Evolutionary conservation across 1,139 yeast species (phyloP).

Genomic region (Hyphopichia fennica): DNA sequence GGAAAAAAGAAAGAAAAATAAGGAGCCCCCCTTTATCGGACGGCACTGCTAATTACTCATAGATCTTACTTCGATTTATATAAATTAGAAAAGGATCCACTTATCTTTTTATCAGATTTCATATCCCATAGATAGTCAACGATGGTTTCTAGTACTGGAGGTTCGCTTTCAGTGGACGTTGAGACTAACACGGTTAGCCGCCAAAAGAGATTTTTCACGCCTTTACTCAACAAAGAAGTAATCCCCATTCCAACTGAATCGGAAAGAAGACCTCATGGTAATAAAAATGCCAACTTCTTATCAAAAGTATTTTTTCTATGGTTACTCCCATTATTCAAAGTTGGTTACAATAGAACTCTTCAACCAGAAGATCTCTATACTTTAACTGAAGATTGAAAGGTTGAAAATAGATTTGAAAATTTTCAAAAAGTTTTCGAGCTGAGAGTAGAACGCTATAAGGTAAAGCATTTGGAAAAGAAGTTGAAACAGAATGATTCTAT

Average conservation of each 20-base stretch:
- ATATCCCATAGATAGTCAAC: too few species aligned
- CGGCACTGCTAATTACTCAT: too few species aligned
- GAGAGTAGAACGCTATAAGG: constrained; percentile 14
- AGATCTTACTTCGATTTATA: too few species aligned
- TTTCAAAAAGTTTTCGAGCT: constrained; percentile 9
- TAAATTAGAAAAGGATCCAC: too few species aligned
- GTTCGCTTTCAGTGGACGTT: too few species aligned
- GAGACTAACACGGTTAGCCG: too few species aligned
- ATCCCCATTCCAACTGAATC: constrained; percentile 29
- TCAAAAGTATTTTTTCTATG: constrained; percentile 41
- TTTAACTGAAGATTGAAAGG: constrained; percentile 28
- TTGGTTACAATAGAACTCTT: constrained; percentile 48
- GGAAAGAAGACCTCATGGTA: constrained; percentile 34
- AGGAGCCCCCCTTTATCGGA: too few species aligned
- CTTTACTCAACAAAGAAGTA: constrained; percentile 14
- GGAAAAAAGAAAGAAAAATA: too few species aligned
- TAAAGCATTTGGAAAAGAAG: constrained; percentile 14
- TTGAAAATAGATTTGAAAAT: not conserved
- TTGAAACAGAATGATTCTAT: constrained; percentile 7
- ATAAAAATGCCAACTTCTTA: constrained; percentile 21
- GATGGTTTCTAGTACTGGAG: too few species aligned
- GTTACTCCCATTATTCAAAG: constrained; percentile 37
- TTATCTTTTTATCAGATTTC: too few species aligned
- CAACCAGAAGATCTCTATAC: constrained; percentile 37
- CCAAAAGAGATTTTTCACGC: constrained; percentile 2